Percentiles rank a stretch among this genome's conserved stretches.
These are phyloP conservation scores for Pseudocercospora fuligena DNA, from an alignment of 2,329 filamentous ascomycete species.

Conservation along the genomic window DNA sequence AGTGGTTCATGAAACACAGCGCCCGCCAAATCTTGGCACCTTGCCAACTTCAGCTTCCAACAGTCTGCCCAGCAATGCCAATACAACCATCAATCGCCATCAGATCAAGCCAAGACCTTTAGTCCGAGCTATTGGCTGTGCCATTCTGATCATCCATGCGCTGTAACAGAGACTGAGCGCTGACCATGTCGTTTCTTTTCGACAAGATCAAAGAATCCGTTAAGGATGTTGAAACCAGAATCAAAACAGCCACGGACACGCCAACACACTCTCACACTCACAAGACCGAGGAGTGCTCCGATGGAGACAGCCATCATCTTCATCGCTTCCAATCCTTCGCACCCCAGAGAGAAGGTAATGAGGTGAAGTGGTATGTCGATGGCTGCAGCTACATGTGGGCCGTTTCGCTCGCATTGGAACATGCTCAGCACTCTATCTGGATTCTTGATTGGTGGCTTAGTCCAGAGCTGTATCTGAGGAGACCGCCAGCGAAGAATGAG, in stretches of 20 bases:
- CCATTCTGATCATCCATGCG: neutral
- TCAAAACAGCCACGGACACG: slow-evolving; percentile 53
- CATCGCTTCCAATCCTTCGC: slow-evolving; percentile 70
- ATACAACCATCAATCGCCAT: neutral
- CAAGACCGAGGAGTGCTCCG: slow-evolving; percentile 44
- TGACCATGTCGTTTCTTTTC: slow-evolving; percentile 48
- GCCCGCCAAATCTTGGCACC: neutral
- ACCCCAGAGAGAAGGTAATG: slow-evolving; percentile 70
- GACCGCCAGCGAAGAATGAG: slow-evolving; percentile 80
- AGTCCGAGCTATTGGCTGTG: neutral
- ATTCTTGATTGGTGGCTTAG: slow-evolving; percentile 81
- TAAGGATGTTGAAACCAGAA: slow-evolving; percentile 55
- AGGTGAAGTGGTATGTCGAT: slow-evolving; percentile 80
- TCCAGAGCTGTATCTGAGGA: slow-evolving; percentile 83
- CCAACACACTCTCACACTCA: slow-evolving; percentile 54
- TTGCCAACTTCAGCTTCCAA: neutral
- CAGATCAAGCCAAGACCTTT: neutral
- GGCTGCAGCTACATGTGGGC: slow-evolving; percentile 86
- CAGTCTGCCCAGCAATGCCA: neutral
- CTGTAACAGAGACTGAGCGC: neutral
- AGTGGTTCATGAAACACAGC: neutral
- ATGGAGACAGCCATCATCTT: slow-evolving; percentile 49
- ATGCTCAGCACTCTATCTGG: slow-evolving; percentile 76
- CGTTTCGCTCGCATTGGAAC: slow-evolving; percentile 77
- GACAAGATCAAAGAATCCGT: slow-evolving; percentile 61